phyloP scores from a whole-genome alignment of 2,329 filamentous ascomycete species.

The Cadophora malorum region DNA sequence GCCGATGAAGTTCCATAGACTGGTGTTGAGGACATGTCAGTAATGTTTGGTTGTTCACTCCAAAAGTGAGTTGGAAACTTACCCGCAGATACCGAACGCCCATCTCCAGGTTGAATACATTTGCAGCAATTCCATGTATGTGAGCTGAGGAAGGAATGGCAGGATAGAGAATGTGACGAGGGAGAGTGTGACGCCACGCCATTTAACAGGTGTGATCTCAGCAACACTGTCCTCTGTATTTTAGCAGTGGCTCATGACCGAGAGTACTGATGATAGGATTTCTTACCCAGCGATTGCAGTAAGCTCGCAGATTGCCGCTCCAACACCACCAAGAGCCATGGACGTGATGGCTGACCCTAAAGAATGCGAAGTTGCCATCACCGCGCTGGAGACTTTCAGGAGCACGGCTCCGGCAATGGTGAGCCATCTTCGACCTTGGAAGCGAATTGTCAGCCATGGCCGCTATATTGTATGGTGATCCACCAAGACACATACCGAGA shows the following conservation, averaged over 20 bases:
- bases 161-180: not conserved
- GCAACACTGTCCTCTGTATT: not conserved
- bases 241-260: not conserved
- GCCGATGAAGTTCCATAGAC: no score
- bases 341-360: not conserved
- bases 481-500: no score
- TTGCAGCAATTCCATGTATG: no score
- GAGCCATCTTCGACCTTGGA: no score
- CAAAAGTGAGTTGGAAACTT: no score
- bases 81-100: no score
- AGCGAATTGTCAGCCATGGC: no score
- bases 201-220: not conserved
- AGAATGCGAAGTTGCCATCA: not conserved
- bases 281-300: slow-evolving; percentile 15
- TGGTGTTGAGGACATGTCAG: not conserved
- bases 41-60: not conserved
- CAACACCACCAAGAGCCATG: slow-evolving; percentile 3
- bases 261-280: not conserved
- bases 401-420: not conserved
- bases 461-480: no score
- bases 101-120: no score
- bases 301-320: not conserved
- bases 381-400: not conserved
- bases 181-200: not conserved
- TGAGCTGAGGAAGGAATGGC: not conserved